Base-by-base conservation (phyloP, 2,329 filamentous ascomycete species). In the Hawksworthiomyces lignivorus region DNA sequence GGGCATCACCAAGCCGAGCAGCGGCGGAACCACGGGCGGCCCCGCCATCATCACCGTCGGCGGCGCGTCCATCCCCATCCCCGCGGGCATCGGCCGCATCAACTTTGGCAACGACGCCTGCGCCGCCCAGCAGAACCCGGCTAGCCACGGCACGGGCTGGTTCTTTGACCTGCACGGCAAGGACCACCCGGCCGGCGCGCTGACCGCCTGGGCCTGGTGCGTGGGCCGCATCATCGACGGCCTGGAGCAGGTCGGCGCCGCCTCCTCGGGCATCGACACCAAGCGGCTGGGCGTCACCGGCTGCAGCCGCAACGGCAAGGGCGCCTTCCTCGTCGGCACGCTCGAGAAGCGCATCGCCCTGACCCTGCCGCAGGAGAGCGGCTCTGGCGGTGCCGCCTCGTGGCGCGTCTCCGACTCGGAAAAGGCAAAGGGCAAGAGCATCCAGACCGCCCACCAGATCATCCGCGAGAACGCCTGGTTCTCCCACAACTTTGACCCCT, bases 251-350 rank as follows among this genome's bases (percentile, higher is more conserved):
- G 58, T 67, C 17, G 61, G 64, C 12, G 46, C 57, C 7, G 47
- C 41, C 7, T 56, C 54, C 21, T 64, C 62, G 17, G 60, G 61
- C 21, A 75, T 79, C 53, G 63, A 73, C 55, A 45, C 62, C 9
- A 59, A 53, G 21, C 60, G 58, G 2, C 54, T 73, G 11, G 75
- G 70, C 36, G 72, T 78, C 2, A 77, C 73, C 11, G 75, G 75
- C 3, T 80, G 75, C 62, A 78, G 73, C 38, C 69, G 75, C 26
- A 75, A 78, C 55, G 75, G 74, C 37, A 79, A 79, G 58, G 75
- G 74, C 8, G 74, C 75, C 22, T 67, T 79, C 46, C 63, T 77
- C 17, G 72, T 70, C 5, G 73, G 73, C 20, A 75, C 75, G 3
- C 63, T 79, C 24, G 71, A 73, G 43, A 54, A 61, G 41, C 72